Evolutionary conservation across 371 early-diverging fungal species (phyloP).

Genomic region (Mortierella sp.): DNA sequence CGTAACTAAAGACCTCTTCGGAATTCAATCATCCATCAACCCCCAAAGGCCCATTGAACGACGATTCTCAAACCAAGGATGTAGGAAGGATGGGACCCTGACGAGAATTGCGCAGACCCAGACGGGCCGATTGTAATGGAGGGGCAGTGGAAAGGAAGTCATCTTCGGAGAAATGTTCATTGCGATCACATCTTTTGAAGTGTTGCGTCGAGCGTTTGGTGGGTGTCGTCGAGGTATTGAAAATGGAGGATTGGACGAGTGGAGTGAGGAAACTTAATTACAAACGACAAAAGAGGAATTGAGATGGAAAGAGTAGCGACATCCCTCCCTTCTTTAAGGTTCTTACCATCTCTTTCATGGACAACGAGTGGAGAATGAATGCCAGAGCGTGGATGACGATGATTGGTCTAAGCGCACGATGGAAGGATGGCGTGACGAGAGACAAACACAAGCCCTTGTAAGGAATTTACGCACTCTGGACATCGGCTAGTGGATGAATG

Average conservation of each 20-base stretch:
- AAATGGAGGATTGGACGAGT: background rate
- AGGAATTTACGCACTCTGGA: background rate
- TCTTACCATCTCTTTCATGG: background rate
- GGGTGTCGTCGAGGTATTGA: background rate
- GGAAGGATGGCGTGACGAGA: slow-evolving; percentile 2
- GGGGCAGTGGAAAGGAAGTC: background rate
- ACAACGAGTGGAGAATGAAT: background rate
- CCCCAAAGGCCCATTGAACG: background rate
- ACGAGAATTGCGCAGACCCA: background rate
- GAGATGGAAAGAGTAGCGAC: background rate
- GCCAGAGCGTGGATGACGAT: background rate
- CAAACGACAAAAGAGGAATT: background rate
- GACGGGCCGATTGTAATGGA: too few relatives aligned
- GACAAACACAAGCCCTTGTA: background rate
- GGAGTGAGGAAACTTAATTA: background rate
- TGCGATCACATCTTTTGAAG: background rate
- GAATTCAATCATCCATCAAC: background rate
- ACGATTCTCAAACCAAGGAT: background rate
- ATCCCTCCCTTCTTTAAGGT: background rate
- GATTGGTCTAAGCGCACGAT: background rate
- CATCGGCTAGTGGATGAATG: background rate
- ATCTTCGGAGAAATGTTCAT: background rate
- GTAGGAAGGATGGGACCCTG: background rate
- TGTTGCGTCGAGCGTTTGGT: background rate
- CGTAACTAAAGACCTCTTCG: too few relatives aligned